phyloP scores from a whole-genome alignment of 768 basidiomycete species.

The Lactarius vividus region DNA sequence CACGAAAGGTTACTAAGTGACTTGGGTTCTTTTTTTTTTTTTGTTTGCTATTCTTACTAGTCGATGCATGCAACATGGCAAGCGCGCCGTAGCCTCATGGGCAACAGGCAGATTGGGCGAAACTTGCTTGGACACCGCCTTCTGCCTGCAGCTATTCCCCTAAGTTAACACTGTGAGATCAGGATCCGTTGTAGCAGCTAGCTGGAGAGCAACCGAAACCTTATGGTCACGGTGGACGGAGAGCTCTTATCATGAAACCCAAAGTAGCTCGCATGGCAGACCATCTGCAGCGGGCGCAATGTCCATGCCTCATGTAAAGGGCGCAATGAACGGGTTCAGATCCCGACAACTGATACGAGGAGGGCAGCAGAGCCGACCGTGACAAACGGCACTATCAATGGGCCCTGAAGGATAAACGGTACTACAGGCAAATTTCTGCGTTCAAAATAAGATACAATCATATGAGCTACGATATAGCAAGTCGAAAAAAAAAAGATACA shows the following conservation, averaged over 20 bases:
- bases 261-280: neutral
- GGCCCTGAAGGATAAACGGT: neutral
- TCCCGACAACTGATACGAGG: neutral
- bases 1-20: neutral
- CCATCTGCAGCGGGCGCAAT: constrained; percentile 6
- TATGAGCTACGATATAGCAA: neutral
- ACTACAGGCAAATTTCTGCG: neutral
- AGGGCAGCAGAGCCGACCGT: neutral
- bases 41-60: neutral
- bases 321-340: constrained; percentile 7
- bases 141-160: neutral
- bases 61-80: constrained; percentile 1
- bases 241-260: neutral
- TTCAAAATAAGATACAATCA: neutral
- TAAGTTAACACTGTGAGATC: neutral
- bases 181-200: neutral
- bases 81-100: constrained; percentile 12
- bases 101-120: neutral
- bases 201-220: neutral
- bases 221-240: neutral
- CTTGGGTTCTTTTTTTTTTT: neutral
- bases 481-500: no score
- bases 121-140: neutral
- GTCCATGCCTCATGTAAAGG: constrained; percentile 11
- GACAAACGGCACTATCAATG: neutral